Evolutionary conservation across 306 rosid genomes (phyloP).

Genomic region (Delonix regia): DNA sequence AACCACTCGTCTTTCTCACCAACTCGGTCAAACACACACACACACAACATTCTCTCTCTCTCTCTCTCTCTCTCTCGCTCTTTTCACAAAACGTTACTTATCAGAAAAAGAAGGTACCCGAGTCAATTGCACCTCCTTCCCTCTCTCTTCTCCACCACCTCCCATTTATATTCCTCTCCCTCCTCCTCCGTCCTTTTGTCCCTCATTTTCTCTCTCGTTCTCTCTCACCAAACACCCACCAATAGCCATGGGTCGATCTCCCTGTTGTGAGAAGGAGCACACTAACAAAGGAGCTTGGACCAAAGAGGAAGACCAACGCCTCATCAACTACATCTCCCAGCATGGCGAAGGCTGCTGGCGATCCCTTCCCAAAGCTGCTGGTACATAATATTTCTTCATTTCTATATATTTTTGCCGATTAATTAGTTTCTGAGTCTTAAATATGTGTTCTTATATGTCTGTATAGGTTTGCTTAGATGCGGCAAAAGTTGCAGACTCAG

Average conservation of each 20-base stretch:
- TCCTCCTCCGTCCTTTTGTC: not conserved
- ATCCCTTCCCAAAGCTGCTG: slow-evolving; percentile 79
- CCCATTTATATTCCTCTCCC: slow-evolving; percentile 49
- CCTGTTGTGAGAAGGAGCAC: slow-evolving; percentile 77
- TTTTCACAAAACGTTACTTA: too few species aligned
- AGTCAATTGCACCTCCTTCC: slow-evolving; percentile 57
- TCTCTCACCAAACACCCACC: not conserved
- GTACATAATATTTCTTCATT: slow-evolving; percentile 37
- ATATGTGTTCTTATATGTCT: not conserved
- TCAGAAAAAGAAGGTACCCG: slow-evolving; percentile 48
- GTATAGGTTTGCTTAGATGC: slow-evolving; percentile 65
- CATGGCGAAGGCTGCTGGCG: slow-evolving; percentile 83
- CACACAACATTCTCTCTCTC: slow-evolving; percentile 27
- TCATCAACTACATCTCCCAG: slow-evolving; percentile 59
- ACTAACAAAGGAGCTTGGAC: slow-evolving; percentile 87
- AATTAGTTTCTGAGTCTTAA: too few species aligned
- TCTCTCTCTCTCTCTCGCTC: slow-evolving; percentile 38
- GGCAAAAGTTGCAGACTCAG: slow-evolving; percentile 81
- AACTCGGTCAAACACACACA: slow-evolving; percentile 64
- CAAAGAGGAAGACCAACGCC: slow-evolving; percentile 75
- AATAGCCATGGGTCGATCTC: slow-evolving; percentile 61
- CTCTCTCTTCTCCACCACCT: slow-evolving; percentile 50
- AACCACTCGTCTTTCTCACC: slow-evolving; percentile 75
- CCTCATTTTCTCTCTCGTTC: not conserved
- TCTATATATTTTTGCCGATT: too few species aligned